Evolutionary conservation across 495 filamentous ascomycete genomes (phyloP).

Genomic region (Hypoxylon lienhwacheense): DNA sequence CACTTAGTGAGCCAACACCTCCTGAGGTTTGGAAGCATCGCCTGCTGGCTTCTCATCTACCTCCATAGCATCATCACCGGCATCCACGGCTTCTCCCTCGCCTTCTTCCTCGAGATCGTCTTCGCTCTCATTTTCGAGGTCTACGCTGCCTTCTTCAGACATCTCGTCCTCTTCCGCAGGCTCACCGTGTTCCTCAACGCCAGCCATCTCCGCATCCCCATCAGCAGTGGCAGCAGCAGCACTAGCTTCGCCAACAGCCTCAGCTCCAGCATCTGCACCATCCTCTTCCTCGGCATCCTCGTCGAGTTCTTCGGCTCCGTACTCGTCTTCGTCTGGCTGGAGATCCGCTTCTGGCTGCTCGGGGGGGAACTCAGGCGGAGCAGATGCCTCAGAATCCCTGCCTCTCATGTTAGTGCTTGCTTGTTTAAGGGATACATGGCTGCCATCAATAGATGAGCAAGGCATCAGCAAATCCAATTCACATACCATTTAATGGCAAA

Average conservation of each 20-base stretch:
- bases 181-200: slow-evolving; percentile 58
- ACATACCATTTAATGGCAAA: slow-evolving; percentile 98
- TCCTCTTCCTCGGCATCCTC: slow-evolving; percentile 62
- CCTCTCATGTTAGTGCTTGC: slow-evolving; percentile 25
- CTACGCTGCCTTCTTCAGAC: slow-evolving; percentile 88
- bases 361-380: slow-evolving; percentile 92
- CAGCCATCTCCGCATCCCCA: slow-evolving; percentile 85
- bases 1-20: slow-evolving; percentile 24
- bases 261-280: slow-evolving; percentile 48
- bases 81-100: slow-evolving; percentile 66
- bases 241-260: slow-evolving; percentile 44
- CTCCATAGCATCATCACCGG: slow-evolving; percentile 80
- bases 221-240: slow-evolving; percentile 49
- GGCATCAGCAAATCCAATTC: no score
- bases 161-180: slow-evolving; percentile 69
- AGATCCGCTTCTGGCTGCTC: slow-evolving; percentile 95
- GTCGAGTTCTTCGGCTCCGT: slow-evolving; percentile 82
- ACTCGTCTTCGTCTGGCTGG: slow-evolving; percentile 81
- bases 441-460: neutral
- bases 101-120: slow-evolving; percentile 86
- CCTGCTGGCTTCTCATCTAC: slow-evolving; percentile 59
- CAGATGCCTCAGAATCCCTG: slow-evolving; percentile 95
- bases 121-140: slow-evolving; percentile 88
- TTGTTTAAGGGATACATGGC: no score
- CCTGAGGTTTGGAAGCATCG: slow-evolving; percentile 32